Percentiles rank a stretch among this genome's conserved stretches.
These are phyloP conservation scores for Phialophora macrospora DNA, from an alignment of 2,329 filamentous ascomycete species.

Conservation along the genomic window DNA sequence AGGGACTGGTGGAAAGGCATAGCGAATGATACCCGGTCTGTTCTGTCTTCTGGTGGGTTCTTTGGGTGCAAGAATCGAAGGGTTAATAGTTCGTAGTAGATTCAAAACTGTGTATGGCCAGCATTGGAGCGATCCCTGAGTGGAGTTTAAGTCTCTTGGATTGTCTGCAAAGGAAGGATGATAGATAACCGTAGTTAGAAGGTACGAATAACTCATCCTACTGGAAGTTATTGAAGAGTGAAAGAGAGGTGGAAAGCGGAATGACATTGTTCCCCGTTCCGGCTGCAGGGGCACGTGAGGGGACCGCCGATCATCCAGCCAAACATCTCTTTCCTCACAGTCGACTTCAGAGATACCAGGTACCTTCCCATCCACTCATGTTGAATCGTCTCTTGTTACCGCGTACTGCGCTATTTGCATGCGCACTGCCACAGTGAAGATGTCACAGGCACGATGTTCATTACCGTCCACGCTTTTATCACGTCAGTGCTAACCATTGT, in stretches of 20 bases:
- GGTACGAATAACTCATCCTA: background rate
- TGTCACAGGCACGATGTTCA: background rate
- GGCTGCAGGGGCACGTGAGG: background rate
- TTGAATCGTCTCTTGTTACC: background rate
- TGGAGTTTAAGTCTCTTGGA: background rate
- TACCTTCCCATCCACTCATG: background rate
- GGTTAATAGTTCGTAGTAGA: background rate
- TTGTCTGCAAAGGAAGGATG: background rate
- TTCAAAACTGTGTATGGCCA: background rate
- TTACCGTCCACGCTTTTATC: background rate
- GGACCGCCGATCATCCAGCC: background rate
- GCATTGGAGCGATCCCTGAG: background rate
- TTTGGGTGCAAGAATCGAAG: background rate
- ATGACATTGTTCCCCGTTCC: background rate
- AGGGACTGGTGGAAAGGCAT: background rate
- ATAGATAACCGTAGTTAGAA: background rate
- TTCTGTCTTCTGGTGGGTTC: background rate
- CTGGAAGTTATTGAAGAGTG: background rate
- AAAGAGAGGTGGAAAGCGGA: background rate
- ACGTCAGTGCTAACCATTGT: background rate
- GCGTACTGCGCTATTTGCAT: background rate
- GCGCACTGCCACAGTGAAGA: constrained; percentile 7
- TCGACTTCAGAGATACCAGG: background rate
- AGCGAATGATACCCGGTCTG: background rate
- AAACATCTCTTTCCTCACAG: background rate